Evolutionary conservation across 1,284 basidiomycete species (phyloP).

Genomic region (Rhodotorula mucilaginosa): DNA sequence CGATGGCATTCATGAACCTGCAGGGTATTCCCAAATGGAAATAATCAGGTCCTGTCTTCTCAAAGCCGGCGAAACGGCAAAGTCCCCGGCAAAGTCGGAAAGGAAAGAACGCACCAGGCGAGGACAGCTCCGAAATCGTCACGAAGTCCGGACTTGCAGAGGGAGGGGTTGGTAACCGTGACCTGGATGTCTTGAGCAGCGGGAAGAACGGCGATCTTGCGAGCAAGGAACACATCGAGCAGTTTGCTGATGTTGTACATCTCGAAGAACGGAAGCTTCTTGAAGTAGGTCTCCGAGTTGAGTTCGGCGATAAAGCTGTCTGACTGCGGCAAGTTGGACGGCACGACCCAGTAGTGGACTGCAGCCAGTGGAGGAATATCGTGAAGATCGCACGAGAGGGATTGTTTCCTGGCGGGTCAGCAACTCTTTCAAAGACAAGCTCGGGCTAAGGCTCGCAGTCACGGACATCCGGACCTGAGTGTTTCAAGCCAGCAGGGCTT

Average conservation of each 20-base stretch:
- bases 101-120: not conserved
- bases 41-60: too few relatives aligned
- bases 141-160: conserved; percentile 34
- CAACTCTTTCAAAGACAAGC: too few relatives aligned
- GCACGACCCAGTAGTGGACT: conserved; percentile 33
- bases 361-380: not conserved
- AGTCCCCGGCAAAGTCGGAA: too few relatives aligned
- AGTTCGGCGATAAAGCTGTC: not conserved
- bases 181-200: conserved; percentile 25
- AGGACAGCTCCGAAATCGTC: not conserved
- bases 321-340: not conserved
- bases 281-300: conserved; percentile 1
- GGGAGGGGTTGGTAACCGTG: conserved; percentile 40
- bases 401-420: too few relatives aligned
- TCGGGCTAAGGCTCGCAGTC: too few relatives aligned
- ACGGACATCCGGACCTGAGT: too few relatives aligned
- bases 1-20: not conserved
- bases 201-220: conserved; percentile 28
- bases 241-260: conserved; percentile 39
- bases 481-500: not conserved
- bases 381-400: too few relatives aligned
- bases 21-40: too few relatives aligned
- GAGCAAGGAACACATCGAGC: conserved; percentile 28
- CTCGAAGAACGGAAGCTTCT: not conserved
- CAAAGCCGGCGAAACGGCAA: too few relatives aligned